phyloP scores from a whole-genome alignment of 495 filamentous ascomycete species.

The Aspergillus indologenus region DNA sequence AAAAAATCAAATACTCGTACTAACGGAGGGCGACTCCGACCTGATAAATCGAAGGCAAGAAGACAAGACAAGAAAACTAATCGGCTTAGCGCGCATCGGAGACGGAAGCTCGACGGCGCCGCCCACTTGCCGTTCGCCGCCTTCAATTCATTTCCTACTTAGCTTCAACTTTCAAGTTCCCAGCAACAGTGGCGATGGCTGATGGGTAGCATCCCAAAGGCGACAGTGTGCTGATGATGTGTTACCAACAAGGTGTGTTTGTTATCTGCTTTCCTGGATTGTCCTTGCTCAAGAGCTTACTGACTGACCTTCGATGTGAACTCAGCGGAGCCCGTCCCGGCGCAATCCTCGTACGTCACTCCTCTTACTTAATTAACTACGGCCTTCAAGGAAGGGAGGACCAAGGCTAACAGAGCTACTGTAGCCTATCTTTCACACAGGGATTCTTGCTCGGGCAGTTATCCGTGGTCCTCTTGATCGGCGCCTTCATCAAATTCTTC shows the following conservation, averaged over 20 bases:
- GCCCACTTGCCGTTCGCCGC: neutral
- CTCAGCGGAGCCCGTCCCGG: constrained; percentile 36
- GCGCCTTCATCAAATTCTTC: constrained; percentile 98
- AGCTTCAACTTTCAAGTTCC: neutral
- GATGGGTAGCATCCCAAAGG: constrained; percentile 24
- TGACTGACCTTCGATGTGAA: constrained; percentile 13
- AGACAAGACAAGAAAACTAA: neutral
- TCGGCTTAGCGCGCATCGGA: neutral
- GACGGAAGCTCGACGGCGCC: neutral
- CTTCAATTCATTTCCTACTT: neutral
- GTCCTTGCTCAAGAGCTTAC: neutral
- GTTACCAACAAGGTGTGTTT: constrained; percentile 33
- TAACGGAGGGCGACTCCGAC: neutral
- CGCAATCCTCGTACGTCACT: constrained; percentile 48
- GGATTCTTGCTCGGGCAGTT: constrained; percentile 92
- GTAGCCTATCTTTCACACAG: constrained; percentile 85
- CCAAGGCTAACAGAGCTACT: constrained; percentile 8
- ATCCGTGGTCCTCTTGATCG: constrained; percentile 82
- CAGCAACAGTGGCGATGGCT: constrained; percentile 19
- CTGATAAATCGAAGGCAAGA: neutral
- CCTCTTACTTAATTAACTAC: neutral
- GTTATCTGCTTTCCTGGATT: neutral
- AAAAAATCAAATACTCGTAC: too few relatives aligned
- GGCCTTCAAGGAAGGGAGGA: neutral
- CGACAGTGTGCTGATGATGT: constrained; percentile 35